Evolutionary conservation across 768 basidiomycete species (phyloP).

Genomic region (Agaricus blazei): DNA sequence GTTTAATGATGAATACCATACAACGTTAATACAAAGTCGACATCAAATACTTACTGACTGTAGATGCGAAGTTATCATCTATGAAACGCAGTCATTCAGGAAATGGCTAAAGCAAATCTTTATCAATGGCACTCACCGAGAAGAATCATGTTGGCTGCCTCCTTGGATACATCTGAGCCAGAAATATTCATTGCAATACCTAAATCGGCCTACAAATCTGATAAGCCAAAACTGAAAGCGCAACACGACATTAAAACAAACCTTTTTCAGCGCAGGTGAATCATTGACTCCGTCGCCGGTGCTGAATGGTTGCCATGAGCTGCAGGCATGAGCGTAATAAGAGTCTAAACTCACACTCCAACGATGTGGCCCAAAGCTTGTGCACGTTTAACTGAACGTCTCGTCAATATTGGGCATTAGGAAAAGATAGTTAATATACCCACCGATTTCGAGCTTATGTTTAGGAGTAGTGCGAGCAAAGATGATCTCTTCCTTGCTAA

Average conservation of each 20-base stretch:
- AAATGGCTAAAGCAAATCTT: not conserved
- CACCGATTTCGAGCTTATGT: conserved; percentile 71
- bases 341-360: conserved; percentile 48
- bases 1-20: not conserved
- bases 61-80: conserved; percentile 73
- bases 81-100: not conserved
- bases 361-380: conserved; percentile 70
- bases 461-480: conserved; percentile 70
- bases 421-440: conserved; percentile 10
- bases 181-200: conserved; percentile 76
- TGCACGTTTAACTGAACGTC: conserved; percentile 53
- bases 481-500: conserved; percentile 64
- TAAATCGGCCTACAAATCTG: conserved; percentile 47
- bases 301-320: conserved; percentile 23
- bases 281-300: conserved; percentile 74
- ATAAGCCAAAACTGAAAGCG: not conserved
- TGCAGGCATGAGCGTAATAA: not conserved
- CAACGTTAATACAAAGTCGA: not conserved
- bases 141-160: conserved; percentile 72
- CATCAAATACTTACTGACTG: conserved; percentile 47
- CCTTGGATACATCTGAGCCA: conserved; percentile 70
- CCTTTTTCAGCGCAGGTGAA: conserved; percentile 64
- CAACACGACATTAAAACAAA: conserved; percentile 6
- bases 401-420: not conserved
- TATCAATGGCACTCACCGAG: conserved; percentile 35